Base-by-base conservation (phyloP, 768 basidiomycete genomes). In the Pisolithus orientalis region DNA sequence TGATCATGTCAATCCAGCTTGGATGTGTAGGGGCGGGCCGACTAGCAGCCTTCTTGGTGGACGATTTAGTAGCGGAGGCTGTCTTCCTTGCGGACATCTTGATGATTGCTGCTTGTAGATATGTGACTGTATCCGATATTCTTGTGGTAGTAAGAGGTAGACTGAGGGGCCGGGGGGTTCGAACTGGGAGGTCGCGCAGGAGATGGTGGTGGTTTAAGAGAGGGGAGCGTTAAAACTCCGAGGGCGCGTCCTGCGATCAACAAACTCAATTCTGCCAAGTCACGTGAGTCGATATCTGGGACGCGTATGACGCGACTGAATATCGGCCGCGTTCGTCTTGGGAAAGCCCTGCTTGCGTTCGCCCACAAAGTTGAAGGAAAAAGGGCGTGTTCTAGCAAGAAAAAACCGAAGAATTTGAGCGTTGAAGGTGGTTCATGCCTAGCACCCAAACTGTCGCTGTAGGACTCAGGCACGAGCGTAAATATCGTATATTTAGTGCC, bases 1-100 rank as follows among this genome's bases (percentile, higher is more conserved):
- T 88, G 68, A 90, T 88, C 87, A 90, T 90, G 51, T 89, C 85
- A 52, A 82, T 73, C 85, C 85, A 87, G 54, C 76, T 67, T 14
- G 76, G 76, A 58, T 78, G 76, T 45, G 55, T 53, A 21, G 62
- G 39, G 28, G 46, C 53, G 52, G 74, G 62, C 44, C 71, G 72
- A 50, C 72, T 55, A 54, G 58, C 57, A 50, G 49, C 50, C 54
- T 54, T 70, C 64, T 61, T 66, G 45, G 73, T 59, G 17, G 74
- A 65, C 34, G 72, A 59, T 69, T 78, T 82, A 65, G 77, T 67
- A 45, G 72, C 57, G 49, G 65, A 59, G 51, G 75, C 63, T 34
- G 77, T 58, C 65, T 81, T 83, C 72, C 75, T 80, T 39, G 43
- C n/a, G 31, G 55, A 65, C 67, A 68, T 68, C 52, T 56, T 65